phyloP scores from a whole-genome alignment of 2,329 filamentous ascomycete species.

The Pseudocercospora fijiensis region DNA sequence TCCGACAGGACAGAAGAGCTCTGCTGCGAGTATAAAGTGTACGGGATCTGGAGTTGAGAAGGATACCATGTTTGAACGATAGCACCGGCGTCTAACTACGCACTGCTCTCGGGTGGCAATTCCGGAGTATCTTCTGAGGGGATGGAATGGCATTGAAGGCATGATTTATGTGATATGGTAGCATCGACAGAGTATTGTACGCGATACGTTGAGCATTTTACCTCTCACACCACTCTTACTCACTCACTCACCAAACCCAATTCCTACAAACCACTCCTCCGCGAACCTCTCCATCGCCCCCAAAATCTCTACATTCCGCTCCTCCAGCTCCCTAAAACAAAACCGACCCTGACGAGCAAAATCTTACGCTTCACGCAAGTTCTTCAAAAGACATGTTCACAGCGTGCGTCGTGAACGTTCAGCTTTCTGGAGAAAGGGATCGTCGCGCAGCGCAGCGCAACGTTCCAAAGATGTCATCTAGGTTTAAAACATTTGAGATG shows the following conservation, averaged over 20 bases:
- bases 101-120: neutral
- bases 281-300: too few species aligned
- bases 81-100: constrained; percentile 2
- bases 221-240: neutral
- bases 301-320: too few species aligned
- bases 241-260: neutral
- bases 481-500: too few species aligned
- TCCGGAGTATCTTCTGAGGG: neutral
- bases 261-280: too few species aligned
- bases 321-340: too few species aligned
- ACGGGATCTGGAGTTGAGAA: constrained; percentile 32
- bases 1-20: constrained; percentile 15
- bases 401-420: too few species aligned
- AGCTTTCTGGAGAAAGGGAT: too few species aligned
- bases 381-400: too few species aligned
- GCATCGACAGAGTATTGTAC: neutral
- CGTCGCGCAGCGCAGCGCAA: too few species aligned
- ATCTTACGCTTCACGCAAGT: too few species aligned
- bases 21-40: constrained; percentile 24
- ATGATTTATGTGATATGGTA: constrained; percentile 1
- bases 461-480: too few species aligned
- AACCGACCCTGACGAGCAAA: too few species aligned
- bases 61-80: constrained; percentile 42
- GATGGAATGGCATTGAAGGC: neutral
- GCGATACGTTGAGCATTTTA: neutral